Base-by-base conservation (phyloP, 2,329 filamentous ascomycete species). In the Aspergillus hortae region DNA sequence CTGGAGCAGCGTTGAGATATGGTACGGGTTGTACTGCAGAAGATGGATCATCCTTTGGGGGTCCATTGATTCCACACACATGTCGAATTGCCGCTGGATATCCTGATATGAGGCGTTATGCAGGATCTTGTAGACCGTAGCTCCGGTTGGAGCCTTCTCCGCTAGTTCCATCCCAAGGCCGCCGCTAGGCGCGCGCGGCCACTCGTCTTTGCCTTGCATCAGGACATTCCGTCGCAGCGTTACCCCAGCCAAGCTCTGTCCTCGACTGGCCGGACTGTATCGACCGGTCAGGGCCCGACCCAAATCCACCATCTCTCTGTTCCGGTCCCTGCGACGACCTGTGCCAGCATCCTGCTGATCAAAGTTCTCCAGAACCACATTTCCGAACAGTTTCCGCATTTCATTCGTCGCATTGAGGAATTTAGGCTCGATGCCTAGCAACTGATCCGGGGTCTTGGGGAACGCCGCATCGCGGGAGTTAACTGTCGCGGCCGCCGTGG, bases 1-100 rank as follows among this genome's bases (percentile, higher is more conserved):
- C 67, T 96, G 92, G 19, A 97, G 84, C n/a, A 97, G 81, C 2
- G 90, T 92, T 1, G 90, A 94, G 59, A 97, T 87, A 67, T 97
- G 92, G 68, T 96, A 97, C 3, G 92, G 89, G 62, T 90, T 85
- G 60, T 79, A 77, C 56, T 84, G 81, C 2, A 97, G 77, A 47
- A 94, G 82, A 33, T 85, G 76, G 40, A 97, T 85, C 74, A 99
- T 82, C 49, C 86, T 80, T 71, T 95, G 87, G 4, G 90, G 90
- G 63, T 96, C 89, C 80, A 94, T 89, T 1, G 80, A 81, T 61
- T 89, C 86, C n/a, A 96, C 91, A 58, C 86, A 87, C 14, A 78
- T 75, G 50, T 90, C 86, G 71, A 97, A 99, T 49, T 87, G 77
- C 17, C 76, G 73, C 71, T 97, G 92, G 1, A 90, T 77, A 44